A percentile compares a stretch with the other conserved stretches of the same genome.
Conservation (phyloP, 108 stramenopile species). For the Cyclotella distinguenda region DNA sequence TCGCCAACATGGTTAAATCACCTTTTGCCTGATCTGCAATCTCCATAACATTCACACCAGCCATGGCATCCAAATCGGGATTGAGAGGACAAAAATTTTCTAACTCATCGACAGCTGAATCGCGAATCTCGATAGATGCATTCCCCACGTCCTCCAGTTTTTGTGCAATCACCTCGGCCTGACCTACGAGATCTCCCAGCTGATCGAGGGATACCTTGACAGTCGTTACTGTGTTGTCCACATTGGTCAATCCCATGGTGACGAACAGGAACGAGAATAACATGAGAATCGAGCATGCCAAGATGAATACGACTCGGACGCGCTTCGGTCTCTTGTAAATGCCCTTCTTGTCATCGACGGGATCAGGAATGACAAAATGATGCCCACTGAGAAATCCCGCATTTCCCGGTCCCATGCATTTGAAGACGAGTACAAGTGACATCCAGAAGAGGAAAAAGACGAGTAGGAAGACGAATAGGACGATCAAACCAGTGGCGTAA, state of each 20-base stretch:
- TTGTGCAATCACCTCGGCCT: slow-evolving; percentile 21
- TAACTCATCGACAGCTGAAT: slow-evolving; percentile 25
- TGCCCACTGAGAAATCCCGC: slow-evolving; percentile 42
- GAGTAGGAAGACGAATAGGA: slow-evolving; percentile 27
- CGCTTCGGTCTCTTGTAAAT: slow-evolving; percentile 34
- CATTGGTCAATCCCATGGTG: slow-evolving; percentile 30
- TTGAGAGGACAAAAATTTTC: slow-evolving; percentile 42
- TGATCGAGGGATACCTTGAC: slow-evolving; percentile 11
- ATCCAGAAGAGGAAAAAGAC: slow-evolving; percentile 41
- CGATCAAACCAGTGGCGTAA: slow-evolving; percentile 37
- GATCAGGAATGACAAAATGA: slow-evolving; percentile 38
- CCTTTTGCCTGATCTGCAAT: slow-evolving; percentile 26
- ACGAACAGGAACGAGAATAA: slow-evolving; percentile 31
- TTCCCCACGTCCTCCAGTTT: slow-evolving; percentile 32
- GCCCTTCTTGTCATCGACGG: slow-evolving; percentile 29
- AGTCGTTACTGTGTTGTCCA: slow-evolving; percentile 30
- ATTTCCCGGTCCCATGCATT: slow-evolving; percentile 41
- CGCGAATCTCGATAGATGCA: slow-evolving; percentile 19
- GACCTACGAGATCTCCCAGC: slow-evolving; percentile 7
- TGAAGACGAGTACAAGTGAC: slow-evolving; percentile 18
- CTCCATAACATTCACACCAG: slow-evolving; percentile 25
- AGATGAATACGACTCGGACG: slow-evolving; percentile 33
- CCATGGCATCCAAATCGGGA: slow-evolving; percentile 16
- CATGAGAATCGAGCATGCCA: slow-evolving; percentile 29
- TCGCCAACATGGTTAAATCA: slow-evolving; percentile 32